These are phyloP conservation scores for Zygosaccharomyces siamensis DNA, from an alignment of 805 yeast species.

Conservation along the genomic window DNA sequence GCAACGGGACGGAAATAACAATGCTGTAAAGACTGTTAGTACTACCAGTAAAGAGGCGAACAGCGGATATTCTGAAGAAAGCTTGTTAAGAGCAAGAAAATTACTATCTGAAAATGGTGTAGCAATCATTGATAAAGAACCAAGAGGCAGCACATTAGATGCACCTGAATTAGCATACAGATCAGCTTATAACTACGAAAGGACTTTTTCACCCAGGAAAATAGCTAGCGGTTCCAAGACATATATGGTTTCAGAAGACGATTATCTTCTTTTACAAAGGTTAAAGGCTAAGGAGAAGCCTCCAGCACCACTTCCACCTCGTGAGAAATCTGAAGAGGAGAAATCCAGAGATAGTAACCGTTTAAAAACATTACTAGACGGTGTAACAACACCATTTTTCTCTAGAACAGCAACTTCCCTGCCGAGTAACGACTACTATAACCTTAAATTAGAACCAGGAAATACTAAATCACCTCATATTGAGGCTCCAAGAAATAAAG, in stretches of 20 bases:
- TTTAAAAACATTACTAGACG: background rate
- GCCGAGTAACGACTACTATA: slow-evolving; percentile 3
- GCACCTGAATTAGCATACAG: slow-evolving; percentile 20
- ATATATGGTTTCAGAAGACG: slow-evolving; percentile 28
- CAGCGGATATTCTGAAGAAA: slow-evolving; percentile 13
- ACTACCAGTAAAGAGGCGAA: slow-evolving; percentile 2
- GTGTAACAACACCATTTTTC: background rate
- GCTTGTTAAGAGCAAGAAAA: slow-evolving; percentile 17
- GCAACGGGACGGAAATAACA: background rate
- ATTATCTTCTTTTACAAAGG: slow-evolving; percentile 24
- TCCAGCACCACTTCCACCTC: slow-evolving; percentile 18
- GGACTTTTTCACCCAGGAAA: slow-evolving; percentile 28
- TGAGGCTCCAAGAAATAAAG: background rate
- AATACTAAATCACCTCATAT: background rate
- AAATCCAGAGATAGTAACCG: slow-evolving; percentile 16
- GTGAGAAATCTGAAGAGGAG: slow-evolving; percentile 13
- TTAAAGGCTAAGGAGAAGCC: slow-evolving; percentile 13
- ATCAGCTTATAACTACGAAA: slow-evolving; percentile 33
- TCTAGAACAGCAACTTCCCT: slow-evolving; percentile 2
- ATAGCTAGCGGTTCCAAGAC: slow-evolving; percentile 7
- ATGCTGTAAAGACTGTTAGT: background rate
- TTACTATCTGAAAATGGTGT: slow-evolving; percentile 9
- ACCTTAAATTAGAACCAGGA: background rate
- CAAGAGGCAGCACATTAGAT: background rate
- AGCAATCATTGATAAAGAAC: background rate